Evolutionary conservation across 108 stramenopile species (phyloP).

Genomic region (Aurantiochytrium sp.): DNA sequence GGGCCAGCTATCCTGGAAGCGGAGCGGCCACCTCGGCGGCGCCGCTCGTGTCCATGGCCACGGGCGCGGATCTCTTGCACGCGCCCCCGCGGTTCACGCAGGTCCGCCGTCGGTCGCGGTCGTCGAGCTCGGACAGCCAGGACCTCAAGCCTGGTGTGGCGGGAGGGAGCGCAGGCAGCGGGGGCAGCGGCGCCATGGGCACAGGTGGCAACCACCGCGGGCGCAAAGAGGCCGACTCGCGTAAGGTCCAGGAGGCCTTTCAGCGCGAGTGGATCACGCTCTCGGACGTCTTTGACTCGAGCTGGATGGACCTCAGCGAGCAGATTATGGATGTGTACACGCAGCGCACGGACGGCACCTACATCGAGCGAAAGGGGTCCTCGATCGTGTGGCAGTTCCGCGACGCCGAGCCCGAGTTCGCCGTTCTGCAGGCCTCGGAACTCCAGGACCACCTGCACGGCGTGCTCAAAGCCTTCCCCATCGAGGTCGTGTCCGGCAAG

Average conservation of each 20-base stretch:
- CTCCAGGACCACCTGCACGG: conserved; percentile 92
- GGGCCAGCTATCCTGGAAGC: neutral
- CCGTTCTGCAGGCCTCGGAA: conserved; percentile 74
- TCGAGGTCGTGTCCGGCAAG: conserved; percentile 77
- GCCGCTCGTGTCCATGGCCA: neutral
- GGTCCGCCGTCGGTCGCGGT: neutral
- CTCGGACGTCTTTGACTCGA: conserved; percentile 34
- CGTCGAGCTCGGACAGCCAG: neutral
- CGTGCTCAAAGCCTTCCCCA: conserved; percentile 77
- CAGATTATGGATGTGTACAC: conserved; percentile 63
- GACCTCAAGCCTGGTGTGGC: neutral
- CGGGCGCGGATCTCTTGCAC: neutral
- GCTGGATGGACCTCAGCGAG: conserved; percentile 48
- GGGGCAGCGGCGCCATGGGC: too few species aligned
- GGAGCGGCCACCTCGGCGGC: too few species aligned
- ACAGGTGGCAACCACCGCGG: neutral
- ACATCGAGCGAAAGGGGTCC: conserved; percentile 62
- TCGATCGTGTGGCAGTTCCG: conserved; percentile 65
- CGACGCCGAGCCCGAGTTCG: conserved; percentile 70
- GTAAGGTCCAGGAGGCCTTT: neutral
- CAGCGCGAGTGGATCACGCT: neutral
- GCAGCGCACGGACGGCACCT: conserved; percentile 63
- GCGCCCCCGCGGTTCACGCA: neutral
- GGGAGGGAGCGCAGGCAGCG: too few species aligned
- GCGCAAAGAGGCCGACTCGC: neutral